Evolutionary conservation across 768 basidiomycete genomes (phyloP).

Genomic region (Tulasnella sp.): DNA sequence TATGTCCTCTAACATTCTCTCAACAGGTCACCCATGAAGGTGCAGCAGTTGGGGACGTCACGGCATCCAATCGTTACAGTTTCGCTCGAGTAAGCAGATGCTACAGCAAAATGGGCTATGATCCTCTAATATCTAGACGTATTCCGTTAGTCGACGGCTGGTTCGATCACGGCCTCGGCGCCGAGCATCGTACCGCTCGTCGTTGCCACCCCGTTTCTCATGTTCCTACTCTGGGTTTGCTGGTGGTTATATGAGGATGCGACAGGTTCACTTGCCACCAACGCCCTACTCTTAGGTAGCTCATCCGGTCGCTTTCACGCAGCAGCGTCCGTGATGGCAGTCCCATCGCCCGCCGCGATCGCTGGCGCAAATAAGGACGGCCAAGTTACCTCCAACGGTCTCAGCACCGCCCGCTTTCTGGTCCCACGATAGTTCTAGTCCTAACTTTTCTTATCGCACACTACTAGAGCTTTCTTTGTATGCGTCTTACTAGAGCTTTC

Average conservation of each 20-base stretch:
- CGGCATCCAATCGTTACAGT: neutral
- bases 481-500: too few species aligned
- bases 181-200: neutral
- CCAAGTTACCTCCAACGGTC: neutral
- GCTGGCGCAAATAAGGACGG: neutral
- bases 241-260: neutral
- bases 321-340: neutral
- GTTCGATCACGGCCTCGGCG: neutral
- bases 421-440: too few species aligned
- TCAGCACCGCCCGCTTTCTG: neutral
- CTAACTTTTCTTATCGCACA: too few species aligned
- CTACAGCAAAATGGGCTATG: fast-evolving
- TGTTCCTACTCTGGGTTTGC: neutral
- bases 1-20: neutral
- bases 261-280: neutral
- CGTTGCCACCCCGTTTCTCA: neutral
- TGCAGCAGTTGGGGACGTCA: neutral
- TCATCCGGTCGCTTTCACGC: neutral
- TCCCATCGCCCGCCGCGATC: neutral
- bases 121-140: neutral
- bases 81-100: neutral
- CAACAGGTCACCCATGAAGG: neutral
- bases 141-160: neutral
- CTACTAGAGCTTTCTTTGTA: too few species aligned
- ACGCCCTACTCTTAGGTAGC: neutral